A percentile compares a stretch with the other conserved stretches of the same genome.
Evolutionary conservation across 441 rosid species (phyloP).

Genomic region (Codiaeum variegatum): DNA sequence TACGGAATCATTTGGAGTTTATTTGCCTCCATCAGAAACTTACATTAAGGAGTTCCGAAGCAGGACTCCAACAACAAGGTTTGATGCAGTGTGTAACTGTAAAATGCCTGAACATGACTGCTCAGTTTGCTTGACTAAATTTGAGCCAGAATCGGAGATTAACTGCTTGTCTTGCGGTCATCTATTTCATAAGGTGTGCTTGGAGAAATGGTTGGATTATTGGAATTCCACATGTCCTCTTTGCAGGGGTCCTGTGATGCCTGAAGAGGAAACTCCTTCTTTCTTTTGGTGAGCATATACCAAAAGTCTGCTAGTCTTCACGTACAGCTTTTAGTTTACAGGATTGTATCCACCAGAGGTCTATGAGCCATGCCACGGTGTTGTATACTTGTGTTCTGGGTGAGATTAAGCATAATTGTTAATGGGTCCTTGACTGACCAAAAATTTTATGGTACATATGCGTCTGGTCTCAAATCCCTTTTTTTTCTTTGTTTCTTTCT

Average conservation of each 20-base stretch:
- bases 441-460: slow-evolving; percentile 14
- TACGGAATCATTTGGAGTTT: slow-evolving; percentile 40
- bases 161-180: slow-evolving; percentile 76
- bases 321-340: slow-evolving; percentile 44
- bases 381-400: slow-evolving; percentile 12
- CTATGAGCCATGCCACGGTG: slow-evolving; percentile 3
- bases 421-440: not conserved
- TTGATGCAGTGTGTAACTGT: slow-evolving; percentile 41
- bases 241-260: slow-evolving; percentile 70
- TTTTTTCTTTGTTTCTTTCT: not conserved
- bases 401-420: slow-evolving; percentile 5
- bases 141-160: slow-evolving; percentile 69
- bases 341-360: slow-evolving; percentile 5
- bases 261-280: slow-evolving; percentile 48
- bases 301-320: not conserved
- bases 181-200: slow-evolving; percentile 69
- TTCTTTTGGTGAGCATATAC: slow-evolving; percentile 46
- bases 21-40: slow-evolving; percentile 34
- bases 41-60: slow-evolving; percentile 65
- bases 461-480: slow-evolving; percentile 18
- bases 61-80: slow-evolving; percentile 48
- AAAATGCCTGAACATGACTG: slow-evolving; percentile 59
- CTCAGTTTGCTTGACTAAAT: slow-evolving; percentile 67
- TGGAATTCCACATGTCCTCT: slow-evolving; percentile 87
- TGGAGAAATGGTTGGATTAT: slow-evolving; percentile 87